Percentiles rank a stretch among this genome's conserved stretches.
Evolutionary conservation across 768 basidiomycete genomes (phyloP).

Genomic region (Calvatia gigantea): DNA sequence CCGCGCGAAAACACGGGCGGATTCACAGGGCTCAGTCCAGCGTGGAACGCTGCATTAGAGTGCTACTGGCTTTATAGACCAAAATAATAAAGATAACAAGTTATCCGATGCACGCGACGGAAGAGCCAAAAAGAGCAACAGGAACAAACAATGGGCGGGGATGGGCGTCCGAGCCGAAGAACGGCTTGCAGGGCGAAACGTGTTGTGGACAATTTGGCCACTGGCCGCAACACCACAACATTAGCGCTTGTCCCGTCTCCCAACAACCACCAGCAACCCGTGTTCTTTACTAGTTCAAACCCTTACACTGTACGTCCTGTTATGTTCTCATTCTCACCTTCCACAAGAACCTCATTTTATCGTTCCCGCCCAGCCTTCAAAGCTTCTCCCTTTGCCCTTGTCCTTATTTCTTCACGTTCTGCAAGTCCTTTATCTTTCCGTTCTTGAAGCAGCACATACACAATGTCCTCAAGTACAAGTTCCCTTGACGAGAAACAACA

Average conservation of each 20-base stretch:
- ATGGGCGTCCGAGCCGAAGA: too few relatives aligned
- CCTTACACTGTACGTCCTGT: conserved; percentile 2
- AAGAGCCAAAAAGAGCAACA: neutral
- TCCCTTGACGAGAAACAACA: conserved; percentile 25
- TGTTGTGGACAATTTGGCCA: conserved; percentile 7
- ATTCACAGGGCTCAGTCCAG: too few relatives aligned
- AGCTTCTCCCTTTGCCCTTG: conserved; percentile 1
- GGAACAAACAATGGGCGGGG: too few relatives aligned
- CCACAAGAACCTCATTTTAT: too few relatives aligned
- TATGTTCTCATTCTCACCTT: neutral
- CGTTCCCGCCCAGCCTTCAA: neutral
- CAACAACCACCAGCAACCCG: neutral
- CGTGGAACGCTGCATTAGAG: too few relatives aligned
- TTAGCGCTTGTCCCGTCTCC: neutral
- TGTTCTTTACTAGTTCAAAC: neutral
- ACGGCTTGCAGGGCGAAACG: conserved; percentile 1
- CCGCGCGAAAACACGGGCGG: too few relatives aligned
- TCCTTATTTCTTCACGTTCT: neutral
- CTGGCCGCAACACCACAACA: neutral
- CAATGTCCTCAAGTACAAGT: conserved; percentile 12
- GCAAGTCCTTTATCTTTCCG: neutral
- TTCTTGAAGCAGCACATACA: neutral
- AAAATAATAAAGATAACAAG: neutral
- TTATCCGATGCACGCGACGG: neutral
- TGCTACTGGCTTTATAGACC: neutral